Evolutionary conservation across 1,139 yeast species (phyloP).

Genomic region (Suhomyces bribrorum): DNA sequence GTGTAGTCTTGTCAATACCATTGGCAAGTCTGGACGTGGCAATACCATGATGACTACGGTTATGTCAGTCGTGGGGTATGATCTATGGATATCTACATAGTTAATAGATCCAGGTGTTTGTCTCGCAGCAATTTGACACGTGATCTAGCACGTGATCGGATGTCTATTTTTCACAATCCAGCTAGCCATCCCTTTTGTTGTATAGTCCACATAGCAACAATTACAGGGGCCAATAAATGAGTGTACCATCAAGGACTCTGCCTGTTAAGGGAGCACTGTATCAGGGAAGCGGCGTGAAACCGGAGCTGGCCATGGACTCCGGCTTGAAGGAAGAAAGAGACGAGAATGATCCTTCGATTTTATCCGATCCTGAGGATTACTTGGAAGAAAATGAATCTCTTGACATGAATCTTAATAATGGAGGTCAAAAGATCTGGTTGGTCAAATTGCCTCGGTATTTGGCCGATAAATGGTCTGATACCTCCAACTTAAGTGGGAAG

Average conservation of each 20-base stretch:
- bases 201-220: not conserved
- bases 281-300: conserved; percentile 1
- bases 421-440: conserved; percentile 80
- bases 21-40: conserved; percentile 5
- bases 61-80: not conserved
- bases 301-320: conserved; percentile 11
- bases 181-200: not conserved
- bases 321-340: conserved; percentile 6
- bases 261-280: conserved; percentile 5
- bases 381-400: conserved; percentile 59
- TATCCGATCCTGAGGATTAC: conserved; percentile 51
- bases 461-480: conserved; percentile 77
- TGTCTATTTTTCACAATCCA: not conserved
- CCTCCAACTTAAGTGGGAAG: conserved; percentile 63
- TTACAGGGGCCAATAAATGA: not conserved
- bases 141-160: not conserved
- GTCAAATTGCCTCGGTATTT: conserved; percentile 87
- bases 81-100: too few species aligned
- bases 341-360: conserved; percentile 30
- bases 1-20: conserved; percentile 9
- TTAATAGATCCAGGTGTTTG: too few species aligned
- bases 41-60: not conserved
- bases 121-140: not conserved
- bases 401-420: conserved; percentile 57
- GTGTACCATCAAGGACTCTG: conserved; percentile 2